A percentile compares a stretch with the other conserved stretches of the same genome.
phyloP scores from a whole-genome alignment of 163 green algal genomes.

The Smithsoniella earleae region DNA sequence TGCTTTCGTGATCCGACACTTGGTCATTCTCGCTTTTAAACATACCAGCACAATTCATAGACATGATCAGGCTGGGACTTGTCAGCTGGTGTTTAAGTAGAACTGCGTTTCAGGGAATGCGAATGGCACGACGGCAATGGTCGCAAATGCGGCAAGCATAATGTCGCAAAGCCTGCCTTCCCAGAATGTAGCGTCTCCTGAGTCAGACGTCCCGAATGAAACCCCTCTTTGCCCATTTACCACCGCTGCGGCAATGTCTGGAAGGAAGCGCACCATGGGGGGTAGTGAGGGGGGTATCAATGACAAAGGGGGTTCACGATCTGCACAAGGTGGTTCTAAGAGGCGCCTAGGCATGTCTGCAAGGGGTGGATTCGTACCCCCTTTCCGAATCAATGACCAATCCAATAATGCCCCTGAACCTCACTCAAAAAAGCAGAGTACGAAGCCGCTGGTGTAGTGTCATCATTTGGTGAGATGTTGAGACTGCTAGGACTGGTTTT shows the following conservation, averaged over 20 bases:
- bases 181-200: too few relatives aligned
- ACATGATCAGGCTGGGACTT: too few relatives aligned
- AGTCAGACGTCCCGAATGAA: too few relatives aligned
- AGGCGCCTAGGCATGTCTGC: not conserved
- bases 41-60: too few relatives aligned
- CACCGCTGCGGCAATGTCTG: not conserved
- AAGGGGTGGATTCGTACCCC: not conserved
- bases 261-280: not conserved
- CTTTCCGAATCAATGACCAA: not conserved
- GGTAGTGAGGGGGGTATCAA: not conserved
- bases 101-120: too few relatives aligned
- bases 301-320: too few relatives aligned
- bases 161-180: too few relatives aligned
- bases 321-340: not conserved
- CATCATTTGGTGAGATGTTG: not conserved
- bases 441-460: not conserved
- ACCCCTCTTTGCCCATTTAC: constrained; percentile 26
- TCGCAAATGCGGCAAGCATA: too few relatives aligned
- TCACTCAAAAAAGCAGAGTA: not conserved
- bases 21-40: too few relatives aligned
- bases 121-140: too few relatives aligned
- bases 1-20: too few relatives aligned
- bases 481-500: not conserved
- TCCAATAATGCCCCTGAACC: not conserved
- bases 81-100: too few relatives aligned